Base-by-base conservation (phyloP, 345 rosid genomes). In the Corchorus capsularis region DNA sequence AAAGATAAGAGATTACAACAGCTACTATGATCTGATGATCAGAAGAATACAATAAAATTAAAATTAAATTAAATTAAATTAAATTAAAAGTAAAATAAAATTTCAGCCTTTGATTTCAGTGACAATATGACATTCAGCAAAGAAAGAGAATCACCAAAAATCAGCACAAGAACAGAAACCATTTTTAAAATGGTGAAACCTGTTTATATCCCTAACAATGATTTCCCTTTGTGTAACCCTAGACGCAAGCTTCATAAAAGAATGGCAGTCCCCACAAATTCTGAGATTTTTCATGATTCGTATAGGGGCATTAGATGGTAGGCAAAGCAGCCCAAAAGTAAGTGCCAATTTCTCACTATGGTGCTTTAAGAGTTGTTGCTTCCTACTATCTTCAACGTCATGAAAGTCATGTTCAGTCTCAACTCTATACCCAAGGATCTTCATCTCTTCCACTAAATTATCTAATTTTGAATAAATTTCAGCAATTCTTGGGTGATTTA, bases 261-360 rank as follows among this genome's bases (percentile, higher is more conserved):
- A 86, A 86, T 94, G 93, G 68, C 97, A 93, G 72, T 94, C 94
- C 54, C 87, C 91, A 82, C 93, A 94, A 16, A 92, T 94, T 72
- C 91, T 85, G 64, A 92, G 80, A 69, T 90, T 91, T 84, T 89
- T 90, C 94, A 92, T 87, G 61, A 94, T 90, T 81, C 89, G 83
- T 67, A 94, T 83, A 43, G 85, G 84, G 72, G 78, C 84, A 49
- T 79, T 52, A 1, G 73, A 71, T 43, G 86, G 80, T 46, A 88
- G 81, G 83, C 86, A 80, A 84, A 91, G 88, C 27, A 89, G 49
- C 37, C 90, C 93, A 53, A 83, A 90, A 62, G 63, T 83, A 71
- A 93, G 82, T 35, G 95, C 94, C 4, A 91, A 84, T 80, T 91
- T 91, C 91, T 94, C 92, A 47, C 92, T 89, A 19, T 90, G 94